phyloP scores from a whole-genome alignment of 148 eudicot species.

The Nepenthes mirabilis region DNA sequence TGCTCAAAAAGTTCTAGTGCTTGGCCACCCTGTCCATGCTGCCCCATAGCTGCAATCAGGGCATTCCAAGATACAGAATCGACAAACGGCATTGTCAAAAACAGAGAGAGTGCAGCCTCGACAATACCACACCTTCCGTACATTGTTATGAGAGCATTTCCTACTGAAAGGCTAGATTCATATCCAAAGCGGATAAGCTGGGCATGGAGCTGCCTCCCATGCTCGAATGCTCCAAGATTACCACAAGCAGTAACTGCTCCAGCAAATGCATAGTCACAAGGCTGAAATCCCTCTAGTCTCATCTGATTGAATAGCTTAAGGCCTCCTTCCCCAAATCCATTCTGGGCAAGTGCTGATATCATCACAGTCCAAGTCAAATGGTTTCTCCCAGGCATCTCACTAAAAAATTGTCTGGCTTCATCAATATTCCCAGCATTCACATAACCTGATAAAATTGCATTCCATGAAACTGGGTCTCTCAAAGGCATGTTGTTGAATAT shows the following conservation, averaged over 20 bases:
- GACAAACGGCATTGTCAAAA: conserved; percentile 34
- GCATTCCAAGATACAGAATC: conserved; percentile 70
- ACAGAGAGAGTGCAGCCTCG: conserved; percentile 26
- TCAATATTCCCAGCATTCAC: conserved; percentile 19
- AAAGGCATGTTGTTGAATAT: conserved; percentile 33
- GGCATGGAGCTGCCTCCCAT: conserved; percentile 49
- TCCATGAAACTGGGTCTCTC: conserved; percentile 48
- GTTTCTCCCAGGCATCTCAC: conserved; percentile 34
- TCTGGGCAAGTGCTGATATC: conserved; percentile 51
- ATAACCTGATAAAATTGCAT: conserved; percentile 38
- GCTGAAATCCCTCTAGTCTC: conserved; percentile 42
- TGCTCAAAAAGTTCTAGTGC: conserved; percentile 39
- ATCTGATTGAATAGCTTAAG: conserved; percentile 39
- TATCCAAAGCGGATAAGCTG: conserved; percentile 34
- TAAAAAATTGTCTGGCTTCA: conserved; percentile 36
- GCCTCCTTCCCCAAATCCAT: conserved; percentile 45
- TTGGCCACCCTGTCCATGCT: conserved; percentile 44
- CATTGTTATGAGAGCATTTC: conserved; percentile 60
- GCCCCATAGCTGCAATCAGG: conserved; percentile 53
- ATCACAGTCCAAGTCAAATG: conserved; percentile 47
- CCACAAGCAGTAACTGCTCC: conserved; percentile 53
- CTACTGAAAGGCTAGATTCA: conserved; percentile 47
- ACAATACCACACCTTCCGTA: conserved; percentile 53
- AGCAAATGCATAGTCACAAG: conserved; percentile 50
- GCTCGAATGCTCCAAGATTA: conserved; percentile 41